phyloP scores from a whole-genome alignment of 75 land plant genomes.

The Adiantum capillusveneris region DNA sequence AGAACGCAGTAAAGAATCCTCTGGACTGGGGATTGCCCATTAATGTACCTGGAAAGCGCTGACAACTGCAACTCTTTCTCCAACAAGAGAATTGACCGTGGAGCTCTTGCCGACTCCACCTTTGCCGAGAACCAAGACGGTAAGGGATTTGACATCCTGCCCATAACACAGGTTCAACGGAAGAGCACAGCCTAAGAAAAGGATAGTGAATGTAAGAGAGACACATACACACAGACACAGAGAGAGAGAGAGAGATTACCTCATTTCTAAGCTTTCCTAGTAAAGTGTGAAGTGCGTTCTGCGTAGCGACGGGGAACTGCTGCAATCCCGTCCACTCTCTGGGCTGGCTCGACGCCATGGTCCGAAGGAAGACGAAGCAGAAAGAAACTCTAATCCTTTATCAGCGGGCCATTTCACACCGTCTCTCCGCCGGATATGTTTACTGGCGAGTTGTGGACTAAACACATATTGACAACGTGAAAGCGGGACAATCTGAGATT shows the following conservation, averaged over 20 bases:
- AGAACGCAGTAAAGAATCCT: too few relatives aligned
- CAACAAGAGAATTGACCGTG: constrained; percentile 85
- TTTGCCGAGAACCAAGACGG: constrained; percentile 92
- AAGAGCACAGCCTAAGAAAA: not conserved
- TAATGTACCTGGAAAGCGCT: constrained; percentile 81
- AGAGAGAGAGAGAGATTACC: constrained; percentile 26
- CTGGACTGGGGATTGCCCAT: too few relatives aligned
- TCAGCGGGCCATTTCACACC: too few relatives aligned
- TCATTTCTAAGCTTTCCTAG: constrained; percentile 67
- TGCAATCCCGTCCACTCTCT: constrained; percentile 89
- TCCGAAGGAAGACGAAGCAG: not conserved
- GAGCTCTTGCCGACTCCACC: constrained; percentile 98
- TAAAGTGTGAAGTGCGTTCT: constrained; percentile 55
- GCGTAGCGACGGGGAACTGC: constrained; percentile 84
- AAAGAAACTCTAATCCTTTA: too few relatives aligned
- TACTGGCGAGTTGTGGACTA: too few relatives aligned
- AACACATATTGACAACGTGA: too few relatives aligned
- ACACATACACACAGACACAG: not conserved
- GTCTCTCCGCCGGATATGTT: too few relatives aligned
- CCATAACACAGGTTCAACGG: not conserved
- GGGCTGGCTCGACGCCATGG: constrained; percentile 29
- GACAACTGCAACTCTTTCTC: constrained; percentile 83
- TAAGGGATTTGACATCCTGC: constrained; percentile 69
- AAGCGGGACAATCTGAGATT: too few relatives aligned
- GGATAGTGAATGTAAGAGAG: not conserved